Evolutionary conservation across 306 rosid genomes (phyloP).

Genomic region (Cyamopsis tetragonoloba): DNA sequence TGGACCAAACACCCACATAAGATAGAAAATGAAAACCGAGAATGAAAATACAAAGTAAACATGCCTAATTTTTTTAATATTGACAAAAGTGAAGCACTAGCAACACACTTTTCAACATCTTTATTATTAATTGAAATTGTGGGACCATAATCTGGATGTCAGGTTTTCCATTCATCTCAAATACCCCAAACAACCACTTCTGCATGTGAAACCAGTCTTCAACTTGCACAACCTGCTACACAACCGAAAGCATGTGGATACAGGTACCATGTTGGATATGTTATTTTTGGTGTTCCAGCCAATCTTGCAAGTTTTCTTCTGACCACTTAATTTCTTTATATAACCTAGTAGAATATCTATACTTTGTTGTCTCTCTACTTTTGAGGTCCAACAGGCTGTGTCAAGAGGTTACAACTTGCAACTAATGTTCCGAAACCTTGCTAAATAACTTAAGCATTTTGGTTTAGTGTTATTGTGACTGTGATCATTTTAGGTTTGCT

Average conservation of each 20-base stretch:
- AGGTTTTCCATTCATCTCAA: slow-evolving; percentile 70
- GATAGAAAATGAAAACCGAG: not conserved
- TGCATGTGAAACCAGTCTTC: slow-evolving; percentile 69
- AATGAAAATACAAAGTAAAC: no score
- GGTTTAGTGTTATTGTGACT: not conserved
- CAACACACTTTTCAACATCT: no score
- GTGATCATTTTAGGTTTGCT: not conserved
- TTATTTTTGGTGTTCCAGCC: not conserved
- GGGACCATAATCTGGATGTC: no score
- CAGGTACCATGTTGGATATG: slow-evolving; percentile 47
- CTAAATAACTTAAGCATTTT: not conserved
- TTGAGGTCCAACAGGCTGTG: slow-evolving; percentile 5
- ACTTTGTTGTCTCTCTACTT: not conserved
- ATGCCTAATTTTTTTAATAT: no score
- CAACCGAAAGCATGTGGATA: slow-evolving; percentile 53
- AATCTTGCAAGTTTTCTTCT: not conserved
- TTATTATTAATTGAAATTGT: no score
- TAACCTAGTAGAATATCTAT: not conserved
- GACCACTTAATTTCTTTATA: not conserved
- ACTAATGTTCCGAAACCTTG: not conserved
- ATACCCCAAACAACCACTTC: slow-evolving; percentile 77
- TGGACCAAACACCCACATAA: no score
- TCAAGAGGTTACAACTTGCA: not conserved
- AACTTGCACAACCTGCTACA: slow-evolving; percentile 70
- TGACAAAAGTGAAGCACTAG: no score